Conservation (phyloP, 495 filamentous ascomycete genomes). For the Talaromyces liani region DNA sequence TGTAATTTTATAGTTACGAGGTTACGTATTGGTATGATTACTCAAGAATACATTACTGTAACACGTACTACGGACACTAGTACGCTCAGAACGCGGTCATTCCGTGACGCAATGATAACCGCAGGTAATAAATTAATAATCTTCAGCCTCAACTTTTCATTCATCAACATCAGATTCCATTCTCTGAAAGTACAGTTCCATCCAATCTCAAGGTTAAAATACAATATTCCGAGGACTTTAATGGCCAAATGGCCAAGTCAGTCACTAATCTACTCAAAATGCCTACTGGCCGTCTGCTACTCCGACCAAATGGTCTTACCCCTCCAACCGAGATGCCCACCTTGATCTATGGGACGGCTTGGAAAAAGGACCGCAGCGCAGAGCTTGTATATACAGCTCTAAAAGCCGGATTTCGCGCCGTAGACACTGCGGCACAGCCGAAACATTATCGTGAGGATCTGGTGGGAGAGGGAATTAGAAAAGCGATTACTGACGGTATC, state of each 20-base stretch:
- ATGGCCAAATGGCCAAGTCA: background rate
- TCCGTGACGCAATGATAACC: too few species aligned
- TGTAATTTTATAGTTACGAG: too few species aligned
- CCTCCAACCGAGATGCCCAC: constrained; percentile 32
- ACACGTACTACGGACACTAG: too few species aligned
- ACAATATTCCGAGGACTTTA: background rate
- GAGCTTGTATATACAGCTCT: constrained; percentile 64
- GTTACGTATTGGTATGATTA: too few species aligned
- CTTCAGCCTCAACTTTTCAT: too few species aligned
- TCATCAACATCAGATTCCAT: background rate
- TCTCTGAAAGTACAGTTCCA: background rate
- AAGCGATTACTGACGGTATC: constrained; percentile 48
- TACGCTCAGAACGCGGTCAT: too few species aligned
- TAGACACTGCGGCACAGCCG: constrained; percentile 77
- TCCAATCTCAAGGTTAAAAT: background rate
- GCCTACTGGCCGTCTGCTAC: background rate
- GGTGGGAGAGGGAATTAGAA: constrained; percentile 57
- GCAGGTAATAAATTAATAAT: too few species aligned
- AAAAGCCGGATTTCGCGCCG: constrained; percentile 59
- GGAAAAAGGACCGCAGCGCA: constrained; percentile 68
- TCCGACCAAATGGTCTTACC: background rate
- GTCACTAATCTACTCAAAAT: background rate
- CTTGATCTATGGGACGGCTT: constrained; percentile 80
- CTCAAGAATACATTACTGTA: too few species aligned
- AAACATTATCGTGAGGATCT: constrained; percentile 69